Percentiles rank a stretch among this genome's conserved stretches.
Conservation (phyloP, 768 basidiomycete species). For the Lanmaoa rubissima region DNA sequence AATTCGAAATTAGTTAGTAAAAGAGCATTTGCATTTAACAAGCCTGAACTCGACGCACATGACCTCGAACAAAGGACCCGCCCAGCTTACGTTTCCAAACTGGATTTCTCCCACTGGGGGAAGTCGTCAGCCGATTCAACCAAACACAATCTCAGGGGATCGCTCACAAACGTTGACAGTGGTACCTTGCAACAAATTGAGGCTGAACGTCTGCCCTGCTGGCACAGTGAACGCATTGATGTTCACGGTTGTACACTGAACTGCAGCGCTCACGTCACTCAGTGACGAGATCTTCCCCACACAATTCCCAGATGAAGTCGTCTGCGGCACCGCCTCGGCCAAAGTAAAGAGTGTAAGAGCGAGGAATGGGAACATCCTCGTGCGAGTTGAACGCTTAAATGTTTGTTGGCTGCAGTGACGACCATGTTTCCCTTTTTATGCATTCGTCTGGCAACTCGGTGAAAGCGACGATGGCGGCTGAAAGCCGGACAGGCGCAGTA, state of each 20-base stretch:
- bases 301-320: slow-evolving; percentile 28
- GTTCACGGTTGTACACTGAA: slow-evolving; percentile 55
- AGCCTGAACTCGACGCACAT: slow-evolving; percentile 32
- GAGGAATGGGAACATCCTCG: slow-evolving; percentile 9
- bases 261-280: slow-evolving; percentile 48
- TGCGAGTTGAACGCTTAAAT: background rate
- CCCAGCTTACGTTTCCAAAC: slow-evolving; percentile 54
- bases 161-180: slow-evolving; percentile 58
- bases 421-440: slow-evolving; percentile 1
- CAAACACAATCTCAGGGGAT: background rate
- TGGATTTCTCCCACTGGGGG: slow-evolving; percentile 52
- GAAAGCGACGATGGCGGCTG: background rate
- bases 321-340: slow-evolving; percentile 13
- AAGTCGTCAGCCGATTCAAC: background rate
- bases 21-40: background rate
- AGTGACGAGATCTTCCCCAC: slow-evolving; percentile 56
- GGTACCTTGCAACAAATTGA: slow-evolving; percentile 46
- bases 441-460: background rate
- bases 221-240: slow-evolving; percentile 58
- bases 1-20: slow-evolving; percentile 5
- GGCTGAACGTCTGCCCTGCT: slow-evolving; percentile 47
- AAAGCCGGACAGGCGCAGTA: too few relatives aligned
- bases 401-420: background rate
- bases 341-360: slow-evolving; percentile 18
- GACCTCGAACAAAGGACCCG: slow-evolving; percentile 53